Conservation (phyloP, 2,329 filamentous ascomycete species). For the Trichoderma sp. region DNA sequence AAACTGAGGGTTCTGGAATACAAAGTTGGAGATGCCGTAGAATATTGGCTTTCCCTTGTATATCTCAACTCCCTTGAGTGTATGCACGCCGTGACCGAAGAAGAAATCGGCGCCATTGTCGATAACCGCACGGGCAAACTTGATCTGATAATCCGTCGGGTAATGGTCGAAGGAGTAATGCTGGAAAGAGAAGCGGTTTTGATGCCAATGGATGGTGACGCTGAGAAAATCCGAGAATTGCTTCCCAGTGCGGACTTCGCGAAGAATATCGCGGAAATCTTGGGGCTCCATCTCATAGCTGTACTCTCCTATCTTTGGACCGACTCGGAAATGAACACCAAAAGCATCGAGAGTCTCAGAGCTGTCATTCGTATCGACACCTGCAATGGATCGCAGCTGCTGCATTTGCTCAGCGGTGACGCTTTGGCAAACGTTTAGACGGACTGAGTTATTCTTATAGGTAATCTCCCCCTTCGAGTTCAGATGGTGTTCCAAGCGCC, state of each 20-base stretch:
- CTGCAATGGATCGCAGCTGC: background rate
- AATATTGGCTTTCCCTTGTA: constrained; percentile 16
- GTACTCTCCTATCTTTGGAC: constrained; percentile 1
- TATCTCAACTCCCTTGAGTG: constrained; percentile 18
- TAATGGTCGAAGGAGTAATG: constrained; percentile 20
- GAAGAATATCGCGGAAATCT: constrained; percentile 14
- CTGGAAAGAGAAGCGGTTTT: constrained; percentile 20
- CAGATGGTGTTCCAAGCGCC: constrained; percentile 2
- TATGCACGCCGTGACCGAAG: constrained; percentile 18
- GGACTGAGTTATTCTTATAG: constrained; percentile 12
- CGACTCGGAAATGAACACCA: constrained; percentile 2
- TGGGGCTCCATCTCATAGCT: constrained; percentile 7
- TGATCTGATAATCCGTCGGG: constrained; percentile 13
- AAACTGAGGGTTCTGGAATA: constrained; percentile 15
- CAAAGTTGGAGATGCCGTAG: constrained; percentile 18
- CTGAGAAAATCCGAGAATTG: constrained; percentile 16
- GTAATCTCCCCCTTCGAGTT: background rate
- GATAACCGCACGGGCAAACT: constrained; percentile 6
- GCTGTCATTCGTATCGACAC: background rate
- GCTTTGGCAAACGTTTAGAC: constrained; percentile 4
- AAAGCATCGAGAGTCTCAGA: constrained; percentile 5
- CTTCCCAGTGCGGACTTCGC: constrained; percentile 15
- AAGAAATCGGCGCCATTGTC: constrained; percentile 20
- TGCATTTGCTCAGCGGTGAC: constrained; percentile 3
- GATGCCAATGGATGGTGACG: constrained; percentile 19